Evolutionary conservation across 768 basidiomycete species (phyloP), one percentile per base, ranked within the genome.

Genomic region (Boletus vinaceobasis): DNA sequence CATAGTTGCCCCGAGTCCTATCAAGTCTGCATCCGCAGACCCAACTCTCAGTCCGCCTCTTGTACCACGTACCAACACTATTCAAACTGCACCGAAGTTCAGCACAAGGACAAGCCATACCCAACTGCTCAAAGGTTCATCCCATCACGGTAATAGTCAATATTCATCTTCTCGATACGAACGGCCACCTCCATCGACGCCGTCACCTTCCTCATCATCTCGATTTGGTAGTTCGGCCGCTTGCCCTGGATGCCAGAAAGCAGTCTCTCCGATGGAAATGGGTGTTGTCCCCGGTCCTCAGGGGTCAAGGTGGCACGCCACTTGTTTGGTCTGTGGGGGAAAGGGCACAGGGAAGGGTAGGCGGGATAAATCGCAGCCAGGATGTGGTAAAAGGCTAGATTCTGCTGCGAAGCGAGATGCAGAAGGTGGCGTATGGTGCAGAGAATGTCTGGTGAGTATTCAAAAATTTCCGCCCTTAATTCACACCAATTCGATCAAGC

Each of bases 211-310:
- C 6, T 48, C 61, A 11, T 56, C 56, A 7, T 70, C 72, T 44
- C 71, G 71, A 21, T 72, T 73, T 26, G 72, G 72, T 29, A 67
- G 69, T 52, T 74, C 73, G 7, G 77, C 79, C 54, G n/a, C 63
- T 27, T 93, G 91, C 62, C 89, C 90, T 10, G 90, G 88, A 26
- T 93, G 91, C 68, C 76, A 75, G 49, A 83, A 80, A 61, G 65
- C 81, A 0, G 91, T 93, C 13, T 88, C 88, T 15, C 81, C 81
- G 1, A 92, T 93, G 90, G 91, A 93, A 63, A 77, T 81, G 54
- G 91, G 91, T 9, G 90, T 93, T 31, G 87, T 93, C 37, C 86
- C 89, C 27, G 91, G 91, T 5, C 91, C 91, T 23, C 86, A 88
- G 56, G 87, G 87, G 35, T 85, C 86, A 32, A 80, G 81, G 58